Conservation (phyloP, 345 rosid species). For the Durio zibethinus region DNA sequence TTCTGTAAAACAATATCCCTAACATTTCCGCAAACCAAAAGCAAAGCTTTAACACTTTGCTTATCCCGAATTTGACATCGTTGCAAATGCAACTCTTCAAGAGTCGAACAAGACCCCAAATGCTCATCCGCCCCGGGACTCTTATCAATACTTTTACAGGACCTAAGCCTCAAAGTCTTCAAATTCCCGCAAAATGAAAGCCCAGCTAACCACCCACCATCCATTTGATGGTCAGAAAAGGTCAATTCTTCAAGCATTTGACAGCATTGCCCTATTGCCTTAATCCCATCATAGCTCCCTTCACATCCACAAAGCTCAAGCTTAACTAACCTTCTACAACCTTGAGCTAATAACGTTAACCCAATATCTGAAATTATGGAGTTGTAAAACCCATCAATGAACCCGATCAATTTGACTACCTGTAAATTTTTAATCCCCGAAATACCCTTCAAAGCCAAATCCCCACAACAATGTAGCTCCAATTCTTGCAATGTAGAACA, state of each 20-base stretch:
- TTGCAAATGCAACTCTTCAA: slow-evolving; percentile 52
- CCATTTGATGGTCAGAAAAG: slow-evolving; percentile 57
- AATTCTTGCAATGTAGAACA: slow-evolving; percentile 55
- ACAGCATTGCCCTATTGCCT: slow-evolving; percentile 71
- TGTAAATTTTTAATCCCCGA: slow-evolving; percentile 49
- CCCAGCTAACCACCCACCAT: slow-evolving; percentile 66
- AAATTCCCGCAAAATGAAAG: slow-evolving; percentile 50
- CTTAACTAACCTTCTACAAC: slow-evolving; percentile 59
- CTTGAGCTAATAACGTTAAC: slow-evolving; percentile 57
- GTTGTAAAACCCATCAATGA: slow-evolving; percentile 31
- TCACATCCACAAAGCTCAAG: slow-evolving; percentile 61
- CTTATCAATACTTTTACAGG: slow-evolving; percentile 48
- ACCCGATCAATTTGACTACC: slow-evolving; percentile 47
- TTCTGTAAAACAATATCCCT: slow-evolving; percentile 53
- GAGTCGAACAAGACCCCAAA: slow-evolving; percentile 51
- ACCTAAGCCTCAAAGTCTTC: slow-evolving; percentile 57
- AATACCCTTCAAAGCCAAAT: slow-evolving; percentile 47
- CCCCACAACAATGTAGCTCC: slow-evolving; percentile 59
- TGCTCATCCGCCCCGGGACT: slow-evolving; percentile 50
- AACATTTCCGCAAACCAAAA: slow-evolving; percentile 47
- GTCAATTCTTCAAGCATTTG: slow-evolving; percentile 69
- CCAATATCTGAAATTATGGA: slow-evolving; percentile 60
- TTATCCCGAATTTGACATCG: slow-evolving; percentile 50
- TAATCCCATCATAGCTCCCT: slow-evolving; percentile 66
- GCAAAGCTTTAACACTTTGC: slow-evolving; percentile 39